These are phyloP conservation scores for Arthroderma uncinatum DNA, from an alignment of 2,329 filamentous ascomycete genomes.

Conservation along the genomic window DNA sequence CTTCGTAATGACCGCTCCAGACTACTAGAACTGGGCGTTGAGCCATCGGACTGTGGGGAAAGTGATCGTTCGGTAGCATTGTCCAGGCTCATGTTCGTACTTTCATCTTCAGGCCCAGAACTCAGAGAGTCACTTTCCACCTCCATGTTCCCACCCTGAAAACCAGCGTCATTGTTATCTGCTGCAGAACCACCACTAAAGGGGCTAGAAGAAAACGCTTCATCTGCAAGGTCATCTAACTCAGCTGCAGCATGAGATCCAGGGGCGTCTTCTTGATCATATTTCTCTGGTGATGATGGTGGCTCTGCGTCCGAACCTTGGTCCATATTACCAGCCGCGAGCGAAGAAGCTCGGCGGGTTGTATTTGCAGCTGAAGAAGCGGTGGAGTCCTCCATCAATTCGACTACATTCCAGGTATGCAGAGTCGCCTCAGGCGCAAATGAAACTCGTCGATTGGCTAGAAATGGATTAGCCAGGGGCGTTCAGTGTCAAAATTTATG, in stretches of 20 bases:
- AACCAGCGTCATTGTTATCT: conserved; percentile 36
- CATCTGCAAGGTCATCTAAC: conserved; percentile 54
- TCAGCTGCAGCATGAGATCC: conserved; percentile 55
- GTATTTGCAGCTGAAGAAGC: conserved; percentile 62
- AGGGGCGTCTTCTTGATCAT: conserved; percentile 31
- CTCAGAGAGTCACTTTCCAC: conserved; percentile 41
- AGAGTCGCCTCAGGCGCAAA: conserved; percentile 95
- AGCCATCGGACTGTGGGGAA: conserved; percentile 47
- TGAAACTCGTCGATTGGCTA: conserved; percentile 79
- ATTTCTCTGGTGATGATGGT: conserved; percentile 13
- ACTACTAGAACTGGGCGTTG: conserved; percentile 55
- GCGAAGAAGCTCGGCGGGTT: conserved; percentile 59
- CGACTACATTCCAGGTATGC: conserved; percentile 92
- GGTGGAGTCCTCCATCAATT: conserved; percentile 78
- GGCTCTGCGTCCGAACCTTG: background rate
- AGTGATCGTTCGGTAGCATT: conserved; percentile 61
- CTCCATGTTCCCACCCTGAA: conserved; percentile 30
- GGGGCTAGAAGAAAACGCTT: conserved; percentile 64
- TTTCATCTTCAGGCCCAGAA: conserved; percentile 49
- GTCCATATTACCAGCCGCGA: conserved; percentile 20
- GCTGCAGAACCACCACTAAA: conserved; percentile 51
- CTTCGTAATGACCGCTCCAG: conserved; percentile 68
- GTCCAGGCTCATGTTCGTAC: conserved; percentile 72
- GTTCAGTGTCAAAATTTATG: background rate
- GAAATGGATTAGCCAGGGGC: conserved; percentile 6